phyloP scores from a whole-genome alignment of 805 yeast genomes.

The Schwanniomyces polymorphus region DNA sequence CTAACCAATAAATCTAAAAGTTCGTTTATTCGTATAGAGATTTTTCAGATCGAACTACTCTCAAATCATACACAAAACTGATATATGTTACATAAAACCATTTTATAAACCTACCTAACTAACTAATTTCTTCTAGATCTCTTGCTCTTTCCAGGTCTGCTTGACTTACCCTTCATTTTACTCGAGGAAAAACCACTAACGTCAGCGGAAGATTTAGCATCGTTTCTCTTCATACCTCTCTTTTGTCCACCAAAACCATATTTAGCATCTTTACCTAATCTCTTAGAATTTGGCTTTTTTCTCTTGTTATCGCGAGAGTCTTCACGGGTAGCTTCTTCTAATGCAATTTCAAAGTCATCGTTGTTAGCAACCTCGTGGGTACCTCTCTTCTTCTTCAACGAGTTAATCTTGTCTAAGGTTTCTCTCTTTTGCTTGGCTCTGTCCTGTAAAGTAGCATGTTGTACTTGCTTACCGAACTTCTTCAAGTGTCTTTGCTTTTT shows the following conservation, averaged over 20 bases:
- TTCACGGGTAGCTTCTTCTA: conserved; percentile 84
- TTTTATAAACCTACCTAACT: conserved; percentile 1
- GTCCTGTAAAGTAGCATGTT: conserved; percentile 87
- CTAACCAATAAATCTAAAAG: neutral
- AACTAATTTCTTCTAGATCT: conserved; percentile 27
- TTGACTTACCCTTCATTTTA: conserved; percentile 48
- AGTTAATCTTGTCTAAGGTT: conserved; percentile 83
- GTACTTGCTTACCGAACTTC: conserved; percentile 97
- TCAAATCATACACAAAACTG: conserved; percentile 1
- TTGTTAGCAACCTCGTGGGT: conserved; percentile 68
- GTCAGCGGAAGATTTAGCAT: conserved; percentile 70
- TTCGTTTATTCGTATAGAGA: neutral
- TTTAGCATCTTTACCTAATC: conserved; percentile 69
- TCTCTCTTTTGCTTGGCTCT: conserved; percentile 93
- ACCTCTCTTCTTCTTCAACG: conserved; percentile 86
- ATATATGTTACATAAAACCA: conserved; percentile 1
- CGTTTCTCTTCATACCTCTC: conserved; percentile 70
- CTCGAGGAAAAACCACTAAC: conserved; percentile 55
- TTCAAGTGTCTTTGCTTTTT: conserved; percentile 91
- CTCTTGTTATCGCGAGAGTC: conserved; percentile 31
- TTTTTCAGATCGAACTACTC: neutral
- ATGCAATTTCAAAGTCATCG: conserved; percentile 81
- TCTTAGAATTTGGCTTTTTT: conserved; percentile 58
- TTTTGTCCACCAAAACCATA: conserved; percentile 81
- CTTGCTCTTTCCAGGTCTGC: conserved; percentile 46